Conservation (phyloP, 805 yeast genomes). For the Starmerella tilneyi region DNA sequence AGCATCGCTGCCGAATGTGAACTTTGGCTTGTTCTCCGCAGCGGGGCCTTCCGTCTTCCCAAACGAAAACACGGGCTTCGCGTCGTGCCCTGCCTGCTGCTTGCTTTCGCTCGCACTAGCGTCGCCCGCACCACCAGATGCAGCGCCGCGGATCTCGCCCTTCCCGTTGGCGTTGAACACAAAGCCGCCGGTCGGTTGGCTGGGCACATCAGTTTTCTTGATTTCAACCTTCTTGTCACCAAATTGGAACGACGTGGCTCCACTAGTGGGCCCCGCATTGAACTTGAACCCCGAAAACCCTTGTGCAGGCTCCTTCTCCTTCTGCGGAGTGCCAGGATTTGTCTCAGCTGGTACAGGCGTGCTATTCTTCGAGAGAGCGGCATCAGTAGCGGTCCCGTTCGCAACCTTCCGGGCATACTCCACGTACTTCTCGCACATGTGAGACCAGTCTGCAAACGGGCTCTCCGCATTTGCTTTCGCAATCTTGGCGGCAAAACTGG, state of each 20-base stretch:
- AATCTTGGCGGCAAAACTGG: slow-evolving; percentile 18
- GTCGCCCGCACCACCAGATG: slow-evolving; percentile 2
- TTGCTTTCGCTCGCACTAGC: background rate
- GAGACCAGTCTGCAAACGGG: slow-evolving; percentile 21
- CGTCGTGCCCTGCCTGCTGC: background rate
- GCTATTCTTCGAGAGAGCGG: background rate
- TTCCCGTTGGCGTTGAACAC: slow-evolving; percentile 20
- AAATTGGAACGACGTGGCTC: slow-evolving; percentile 19
- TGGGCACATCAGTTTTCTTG: background rate
- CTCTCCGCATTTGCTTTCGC: slow-evolving; percentile 12
- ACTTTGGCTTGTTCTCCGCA: background rate
- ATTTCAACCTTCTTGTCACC: slow-evolving; percentile 22
- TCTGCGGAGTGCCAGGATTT: background rate
- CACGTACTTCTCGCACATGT: slow-evolving; percentile 22
- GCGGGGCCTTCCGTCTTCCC: slow-evolving; percentile 7
- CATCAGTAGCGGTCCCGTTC: background rate
- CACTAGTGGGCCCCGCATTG: slow-evolving; percentile 7
- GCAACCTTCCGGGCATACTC: slow-evolving; percentile 15
- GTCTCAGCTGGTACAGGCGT: background rate
- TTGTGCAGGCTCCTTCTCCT: slow-evolving; percentile 7
- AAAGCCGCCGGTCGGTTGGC: slow-evolving; percentile 18
- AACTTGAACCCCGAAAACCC: slow-evolving; percentile 23
- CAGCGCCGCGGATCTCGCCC: slow-evolving; percentile 36
- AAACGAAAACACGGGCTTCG: slow-evolving; percentile 13
- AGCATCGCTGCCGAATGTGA: slow-evolving; percentile 12